Evolutionary conservation across 2,329 filamentous ascomycete species (phyloP).

Genomic region (Fusarium illudens): DNA sequence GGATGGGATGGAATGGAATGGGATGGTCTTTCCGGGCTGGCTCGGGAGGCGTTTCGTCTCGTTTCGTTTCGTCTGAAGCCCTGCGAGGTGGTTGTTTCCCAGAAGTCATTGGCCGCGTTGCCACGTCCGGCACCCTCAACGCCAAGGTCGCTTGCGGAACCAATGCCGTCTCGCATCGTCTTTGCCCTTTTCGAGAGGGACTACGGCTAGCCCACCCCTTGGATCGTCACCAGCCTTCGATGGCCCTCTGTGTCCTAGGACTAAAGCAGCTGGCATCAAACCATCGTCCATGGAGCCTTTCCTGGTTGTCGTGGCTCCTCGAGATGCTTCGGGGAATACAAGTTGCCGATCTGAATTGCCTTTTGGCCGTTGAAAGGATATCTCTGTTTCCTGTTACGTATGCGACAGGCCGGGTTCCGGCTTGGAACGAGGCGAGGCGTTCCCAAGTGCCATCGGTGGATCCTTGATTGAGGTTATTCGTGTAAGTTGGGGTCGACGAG

Average conservation of each 20-base stretch:
- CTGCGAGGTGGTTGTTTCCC: background rate
- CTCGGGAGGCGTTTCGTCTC: conserved; percentile 21
- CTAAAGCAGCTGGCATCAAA: background rate
- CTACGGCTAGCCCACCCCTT: conserved; percentile 13
- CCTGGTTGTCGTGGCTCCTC: background rate
- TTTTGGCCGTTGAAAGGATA: conserved; percentile 6
- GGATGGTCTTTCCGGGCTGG: background rate
- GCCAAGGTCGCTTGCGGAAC: conserved; percentile 35
- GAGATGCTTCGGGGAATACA: conserved; percentile 21
- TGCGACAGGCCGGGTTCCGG: background rate
- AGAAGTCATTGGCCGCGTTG: conserved; percentile 16
- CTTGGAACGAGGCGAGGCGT: background rate
- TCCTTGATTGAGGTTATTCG: background rate
- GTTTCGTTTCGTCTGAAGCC: conserved; percentile 27
- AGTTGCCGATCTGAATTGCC: conserved; percentile 8
- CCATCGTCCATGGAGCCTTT: background rate
- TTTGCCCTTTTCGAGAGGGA: background rate
- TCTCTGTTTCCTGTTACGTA: conserved; percentile 2
- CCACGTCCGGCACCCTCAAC: background rate
- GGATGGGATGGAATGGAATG: too few species aligned
- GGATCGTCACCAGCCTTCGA: background rate
- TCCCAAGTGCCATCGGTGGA: background rate
- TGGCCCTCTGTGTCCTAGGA: background rate
- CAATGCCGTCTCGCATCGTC: conserved; percentile 15
- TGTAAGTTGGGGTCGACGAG: conserved; percentile 1